Evolutionary conservation across 1,284 basidiomycete genomes (phyloP).

Genomic region (Ceratobasidium sp.): DNA sequence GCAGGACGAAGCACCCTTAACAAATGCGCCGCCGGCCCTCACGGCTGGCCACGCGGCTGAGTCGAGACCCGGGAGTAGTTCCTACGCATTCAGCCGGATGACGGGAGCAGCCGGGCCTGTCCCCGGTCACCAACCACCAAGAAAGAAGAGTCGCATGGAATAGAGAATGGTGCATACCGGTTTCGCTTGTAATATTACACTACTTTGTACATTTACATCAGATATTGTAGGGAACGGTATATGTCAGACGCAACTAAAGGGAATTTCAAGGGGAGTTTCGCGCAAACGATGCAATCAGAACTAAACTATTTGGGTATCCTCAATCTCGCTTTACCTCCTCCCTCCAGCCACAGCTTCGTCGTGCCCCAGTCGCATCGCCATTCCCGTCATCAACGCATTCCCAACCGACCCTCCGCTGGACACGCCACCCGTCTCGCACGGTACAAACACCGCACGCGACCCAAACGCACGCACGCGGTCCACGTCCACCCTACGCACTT

Average conservation of each 20-base stretch:
- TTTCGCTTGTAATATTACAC: not conserved
- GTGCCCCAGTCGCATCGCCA: conserved; percentile 48
- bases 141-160: conserved; percentile 45
- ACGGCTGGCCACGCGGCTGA: conserved; percentile 44
- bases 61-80: conserved; percentile 39
- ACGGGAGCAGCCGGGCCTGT: conserved; percentile 43
- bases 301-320: not conserved
- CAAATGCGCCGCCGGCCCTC: conserved; percentile 43
- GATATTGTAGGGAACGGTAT: not conserved
- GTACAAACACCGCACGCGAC: conserved; percentile 72
- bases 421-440: conserved; percentile 38
- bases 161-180: conserved; percentile 18
- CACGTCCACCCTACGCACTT: conserved; percentile 72
- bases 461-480: conserved; percentile 72
- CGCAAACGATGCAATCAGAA: not conserved
- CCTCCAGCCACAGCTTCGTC: not conserved
- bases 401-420: conserved; percentile 6
- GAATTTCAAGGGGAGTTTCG: conserved; percentile 10
- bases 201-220: conserved; percentile 17
- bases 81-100: conserved; percentile 40
- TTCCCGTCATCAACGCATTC: conserved; percentile 47
- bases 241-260: not conserved
- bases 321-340: conserved; percentile 6
- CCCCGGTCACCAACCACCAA: conserved; percentile 37
- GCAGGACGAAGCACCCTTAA: conserved; percentile 48